phyloP scores from a whole-genome alignment of 805 yeast species.

The Yamadazyma kitorensis region DNA sequence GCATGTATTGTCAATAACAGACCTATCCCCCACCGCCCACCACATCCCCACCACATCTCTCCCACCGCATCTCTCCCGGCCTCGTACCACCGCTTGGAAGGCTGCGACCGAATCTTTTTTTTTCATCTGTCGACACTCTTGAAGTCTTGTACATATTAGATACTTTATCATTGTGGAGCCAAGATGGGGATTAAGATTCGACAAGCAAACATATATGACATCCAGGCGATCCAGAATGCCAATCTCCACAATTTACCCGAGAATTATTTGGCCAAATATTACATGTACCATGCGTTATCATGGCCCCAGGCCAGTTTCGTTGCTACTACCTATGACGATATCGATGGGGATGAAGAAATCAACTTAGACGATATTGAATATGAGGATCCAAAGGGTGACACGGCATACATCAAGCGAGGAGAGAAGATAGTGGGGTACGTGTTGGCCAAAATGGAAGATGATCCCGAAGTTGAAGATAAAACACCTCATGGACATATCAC shows the following conservation, averaged over 20 bases:
- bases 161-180: no score
- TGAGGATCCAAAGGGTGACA: slow-evolving; percentile 52
- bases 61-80: no score
- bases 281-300: slow-evolving; percentile 87
- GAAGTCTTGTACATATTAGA: no score
- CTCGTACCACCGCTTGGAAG: no score
- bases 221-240: slow-evolving; percentile 95
- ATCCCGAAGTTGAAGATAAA: slow-evolving; percentile 69
- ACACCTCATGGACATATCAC: slow-evolving; percentile 94
- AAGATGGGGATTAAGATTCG: slow-evolving; percentile 83
- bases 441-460: slow-evolving; percentile 95
- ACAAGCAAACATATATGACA: slow-evolving; percentile 79
- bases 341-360: slow-evolving; percentile 27
- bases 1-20: no score
- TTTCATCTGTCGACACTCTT: no score
- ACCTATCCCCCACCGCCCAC: no score
- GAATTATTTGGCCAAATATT: slow-evolving; percentile 87
- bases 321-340: slow-evolving; percentile 70
- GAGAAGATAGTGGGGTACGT: slow-evolving; percentile 95
- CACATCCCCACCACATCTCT: no score
- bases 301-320: slow-evolving; percentile 99
- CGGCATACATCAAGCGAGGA: slow-evolving; percentile 61
- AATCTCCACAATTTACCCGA: slow-evolving; percentile 91
- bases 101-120: no score
- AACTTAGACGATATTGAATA: slow-evolving; percentile 15